Evolutionary conservation across 2,329 filamentous ascomycete genomes (phyloP), one percentile per base, ranked within the genome.

Genomic region (Aspergillus novoparasiticus): DNA sequence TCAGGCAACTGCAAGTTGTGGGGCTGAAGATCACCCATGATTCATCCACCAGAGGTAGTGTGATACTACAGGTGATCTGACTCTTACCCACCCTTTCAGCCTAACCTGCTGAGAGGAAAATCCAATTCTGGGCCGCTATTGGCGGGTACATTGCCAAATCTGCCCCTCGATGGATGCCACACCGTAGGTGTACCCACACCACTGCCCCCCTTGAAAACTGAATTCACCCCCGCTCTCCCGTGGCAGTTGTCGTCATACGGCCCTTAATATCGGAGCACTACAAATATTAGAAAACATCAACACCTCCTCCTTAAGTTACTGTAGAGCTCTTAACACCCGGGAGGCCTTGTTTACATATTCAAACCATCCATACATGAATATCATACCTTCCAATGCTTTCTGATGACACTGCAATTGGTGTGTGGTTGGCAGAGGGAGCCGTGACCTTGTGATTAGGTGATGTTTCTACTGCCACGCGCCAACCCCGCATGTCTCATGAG

Each of bases 401-500:
- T 46, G 14, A 28, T 23, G 30, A 57, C 41, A n/a, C 30, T 48
- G 36, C 55, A 65, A 64, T 64, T 65, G 58, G 59, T 56, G 55
- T 28, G 19, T 43, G 41, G n/a, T n/a, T 51, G 4, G 19, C 28
- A 32, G 28, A 51, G 16, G 48, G 19, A 51, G n/a, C 10, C 21
- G 48, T 43, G 39, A 36, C n/a, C 21, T 54, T 46, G 57, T 59
- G 53, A 32, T 55, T 46, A 48, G 48, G 54, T 61, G 36, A 43
- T 55, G 60, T 57, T 55, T 59, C 57, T 64, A 64, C 61, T 63
- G 65, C 68, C 68, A 69, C 65, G 65, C 68, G 63, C 66, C 62
- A 68, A 67, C 69, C 69, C 69, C 69, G 69, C 69, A 71, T 46
- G 67, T 68, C 63, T 64, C 57, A 62, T 68, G 63, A 69, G 64